Percentiles rank a stretch among this genome's conserved stretches.
Evolutionary conservation across 2,329 filamentous ascomycete species (phyloP).

Genomic region (Elsinoe batatas): DNA sequence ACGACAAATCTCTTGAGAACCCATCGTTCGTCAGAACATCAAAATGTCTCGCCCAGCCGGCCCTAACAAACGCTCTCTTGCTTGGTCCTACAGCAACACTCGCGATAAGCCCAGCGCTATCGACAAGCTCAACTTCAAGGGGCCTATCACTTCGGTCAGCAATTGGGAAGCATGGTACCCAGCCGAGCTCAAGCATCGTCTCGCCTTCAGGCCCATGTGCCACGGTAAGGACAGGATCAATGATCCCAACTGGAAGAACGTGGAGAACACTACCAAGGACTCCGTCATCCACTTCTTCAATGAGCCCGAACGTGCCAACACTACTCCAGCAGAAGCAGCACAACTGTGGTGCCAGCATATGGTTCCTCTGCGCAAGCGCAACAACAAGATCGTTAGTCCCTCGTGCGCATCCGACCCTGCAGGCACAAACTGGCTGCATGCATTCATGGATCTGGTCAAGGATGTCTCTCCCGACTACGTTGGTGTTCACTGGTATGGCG

Average conservation of each 20-base stretch:
- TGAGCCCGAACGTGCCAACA: slow-evolving; percentile 35
- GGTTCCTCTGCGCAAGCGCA: slow-evolving; percentile 26
- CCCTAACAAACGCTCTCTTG: slow-evolving; percentile 1
- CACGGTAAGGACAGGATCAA: slow-evolving; percentile 30
- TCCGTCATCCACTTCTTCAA: slow-evolving; percentile 39
- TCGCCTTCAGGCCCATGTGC: slow-evolving; percentile 36
- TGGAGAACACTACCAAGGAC: slow-evolving; percentile 1
- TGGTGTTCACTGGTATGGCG: slow-evolving; percentile 37
- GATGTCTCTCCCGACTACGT: slow-evolving; percentile 33
- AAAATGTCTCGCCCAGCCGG: neutral
- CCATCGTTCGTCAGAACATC: neutral
- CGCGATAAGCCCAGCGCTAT: slow-evolving; percentile 3
- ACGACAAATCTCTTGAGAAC: neutral
- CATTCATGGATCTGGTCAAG: slow-evolving; percentile 32
- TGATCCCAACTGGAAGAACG: slow-evolving; percentile 20
- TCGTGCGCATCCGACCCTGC: slow-evolving; percentile 30
- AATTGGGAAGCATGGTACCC: slow-evolving; percentile 38
- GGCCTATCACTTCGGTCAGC: slow-evolving; percentile 26
- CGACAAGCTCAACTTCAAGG: slow-evolving; percentile 23
- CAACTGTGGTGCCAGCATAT: slow-evolving; percentile 33
- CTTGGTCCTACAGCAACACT: slow-evolving; percentile 3
- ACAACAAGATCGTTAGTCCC: slow-evolving; percentile 29
- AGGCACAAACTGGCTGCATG: slow-evolving; percentile 33
- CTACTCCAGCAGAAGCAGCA: slow-evolving; percentile 27
- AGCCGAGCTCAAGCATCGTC: slow-evolving; percentile 28